phyloP scores from a whole-genome alignment of 495 filamentous ascomycete species.

The Hypoxylon subgilvum region DNA sequence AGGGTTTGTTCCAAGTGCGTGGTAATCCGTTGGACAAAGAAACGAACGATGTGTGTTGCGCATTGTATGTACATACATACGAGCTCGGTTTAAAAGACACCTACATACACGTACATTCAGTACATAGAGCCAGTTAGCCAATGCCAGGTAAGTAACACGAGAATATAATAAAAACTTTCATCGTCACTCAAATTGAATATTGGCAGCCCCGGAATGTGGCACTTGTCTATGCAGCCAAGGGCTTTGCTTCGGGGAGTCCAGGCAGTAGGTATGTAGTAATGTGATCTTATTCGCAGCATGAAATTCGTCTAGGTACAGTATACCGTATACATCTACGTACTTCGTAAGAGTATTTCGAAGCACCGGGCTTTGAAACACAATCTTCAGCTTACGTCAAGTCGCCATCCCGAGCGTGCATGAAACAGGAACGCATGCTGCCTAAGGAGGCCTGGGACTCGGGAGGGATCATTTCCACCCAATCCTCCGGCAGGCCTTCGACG shows the following conservation, averaged over 20 bases:
- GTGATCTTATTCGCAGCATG: slow-evolving; percentile 18
- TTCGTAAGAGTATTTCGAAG: slow-evolving; percentile 36
- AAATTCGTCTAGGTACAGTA: no score
- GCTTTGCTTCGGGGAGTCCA: slow-evolving; percentile 2
- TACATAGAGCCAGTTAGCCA: slow-evolving; percentile 18
- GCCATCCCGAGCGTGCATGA: slow-evolving; percentile 23
- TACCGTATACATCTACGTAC: no score
- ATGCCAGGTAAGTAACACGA: slow-evolving; percentile 11
- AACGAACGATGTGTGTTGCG: slow-evolving; percentile 3
- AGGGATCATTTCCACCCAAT: slow-evolving; percentile 20
- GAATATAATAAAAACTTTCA: slow-evolving; percentile 6
- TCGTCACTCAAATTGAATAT: slow-evolving; percentile 30
- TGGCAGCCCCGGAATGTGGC: slow-evolving; percentile 36
- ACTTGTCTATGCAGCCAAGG: slow-evolving; percentile 23
- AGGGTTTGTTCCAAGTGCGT: not conserved
- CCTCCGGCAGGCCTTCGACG: slow-evolving; percentile 1
- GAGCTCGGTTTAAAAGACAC: not conserved
- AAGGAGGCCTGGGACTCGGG: no score
- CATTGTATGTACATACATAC: no score
- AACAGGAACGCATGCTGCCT: slow-evolving; percentile 24
- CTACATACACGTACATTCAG: slow-evolving; percentile 7
- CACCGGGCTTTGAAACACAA: slow-evolving; percentile 28
- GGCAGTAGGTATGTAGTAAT: no score
- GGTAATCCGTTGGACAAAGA: slow-evolving; percentile 13
- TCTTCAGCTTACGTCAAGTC: slow-evolving; percentile 31